Base-by-base conservation (phyloP, 345 rosid species). In the Salix dunnii region DNA sequence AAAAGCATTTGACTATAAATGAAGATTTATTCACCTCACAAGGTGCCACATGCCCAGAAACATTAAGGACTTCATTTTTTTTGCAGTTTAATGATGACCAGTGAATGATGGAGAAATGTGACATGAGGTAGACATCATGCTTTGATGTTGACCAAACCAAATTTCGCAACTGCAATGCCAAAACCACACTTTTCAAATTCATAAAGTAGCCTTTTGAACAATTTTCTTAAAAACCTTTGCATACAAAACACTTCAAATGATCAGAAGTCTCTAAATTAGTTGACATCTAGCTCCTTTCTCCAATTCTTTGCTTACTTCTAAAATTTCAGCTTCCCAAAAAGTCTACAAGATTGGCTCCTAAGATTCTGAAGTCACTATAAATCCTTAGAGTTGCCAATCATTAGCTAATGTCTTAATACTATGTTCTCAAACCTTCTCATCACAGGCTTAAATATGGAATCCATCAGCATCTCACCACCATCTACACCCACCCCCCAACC, bases 61-160 rank as follows among this genome's bases (percentile, higher is more conserved):
- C 91, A 80, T 88, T 82, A 69, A 88, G 91, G 66, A 88, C 91
- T 78, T 84, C 91, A 43, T 83, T 81, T 77, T 77, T 86, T 76
- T 77, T 88, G 82, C 88, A 78, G 67, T 72, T 84, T 82, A 88
- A 78, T n/a, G 89, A 81, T 1, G 89, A 88, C 91, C 89, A 88
- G 68, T 88, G 91, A 63, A 88, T 71, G 53, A 88, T 83, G 25
- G 89, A 86, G 81, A 81, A 88, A 80, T 86, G 83, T 63, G 89
- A 86, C 91, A 88, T 80, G 30, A 88, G 87, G 81, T 83, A 88
- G 68, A 88, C 89, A 81, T 88, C 89, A 67, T 88, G 89, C 80
- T 88, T 88, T 43, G 91, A 73, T 31, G 91, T 86, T 30, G 91
- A 78, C 91, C 91, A 88, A 48, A 86, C 88, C 86, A 88, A 80